Conservation (phyloP, 768 basidiomycete species). For the Lentinula sp. region DNA sequence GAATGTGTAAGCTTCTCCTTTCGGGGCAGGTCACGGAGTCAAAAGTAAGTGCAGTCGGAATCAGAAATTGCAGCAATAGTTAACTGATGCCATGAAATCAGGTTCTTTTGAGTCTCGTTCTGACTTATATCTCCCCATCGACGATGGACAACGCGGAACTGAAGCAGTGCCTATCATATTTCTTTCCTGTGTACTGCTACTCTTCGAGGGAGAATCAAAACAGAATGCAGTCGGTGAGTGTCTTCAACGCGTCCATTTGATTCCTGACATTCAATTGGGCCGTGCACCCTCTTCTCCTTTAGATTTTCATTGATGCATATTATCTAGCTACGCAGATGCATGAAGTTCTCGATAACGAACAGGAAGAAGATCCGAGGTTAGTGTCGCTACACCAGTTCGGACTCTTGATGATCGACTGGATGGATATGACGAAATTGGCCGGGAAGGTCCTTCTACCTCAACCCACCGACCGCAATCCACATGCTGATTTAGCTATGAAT, state of each 20-base stretch:
- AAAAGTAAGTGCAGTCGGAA: slow-evolving; percentile 35
- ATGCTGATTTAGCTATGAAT: slow-evolving; percentile 54
- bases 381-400: slow-evolving; percentile 67
- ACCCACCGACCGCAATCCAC: slow-evolving; percentile 25
- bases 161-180: slow-evolving; percentile 90
- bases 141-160: slow-evolving; percentile 81
- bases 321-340: slow-evolving; percentile 51
- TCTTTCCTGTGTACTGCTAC: slow-evolving; percentile 93
- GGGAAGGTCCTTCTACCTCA: slow-evolving; percentile 18
- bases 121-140: slow-evolving; percentile 79
- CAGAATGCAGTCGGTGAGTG: slow-evolving; percentile 44
- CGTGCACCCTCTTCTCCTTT: background rate
- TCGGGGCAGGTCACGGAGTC: slow-evolving; percentile 79
- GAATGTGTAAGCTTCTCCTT: slow-evolving; percentile 84
- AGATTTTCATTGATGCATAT: slow-evolving; percentile 73
- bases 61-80: background rate
- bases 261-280: background rate
- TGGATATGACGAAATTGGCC: slow-evolving; percentile 70
- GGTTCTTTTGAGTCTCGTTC: slow-evolving; percentile 30
- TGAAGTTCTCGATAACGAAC: slow-evolving; percentile 61
- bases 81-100: background rate
- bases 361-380: slow-evolving; percentile 72
- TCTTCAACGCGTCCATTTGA: background rate
- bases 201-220: slow-evolving; percentile 76
- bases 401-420: slow-evolving; percentile 84